These are phyloP conservation scores for Parathielavia appendiculata DNA, from an alignment of 495 filamentous ascomycete species.

Conservation along the genomic window DNA sequence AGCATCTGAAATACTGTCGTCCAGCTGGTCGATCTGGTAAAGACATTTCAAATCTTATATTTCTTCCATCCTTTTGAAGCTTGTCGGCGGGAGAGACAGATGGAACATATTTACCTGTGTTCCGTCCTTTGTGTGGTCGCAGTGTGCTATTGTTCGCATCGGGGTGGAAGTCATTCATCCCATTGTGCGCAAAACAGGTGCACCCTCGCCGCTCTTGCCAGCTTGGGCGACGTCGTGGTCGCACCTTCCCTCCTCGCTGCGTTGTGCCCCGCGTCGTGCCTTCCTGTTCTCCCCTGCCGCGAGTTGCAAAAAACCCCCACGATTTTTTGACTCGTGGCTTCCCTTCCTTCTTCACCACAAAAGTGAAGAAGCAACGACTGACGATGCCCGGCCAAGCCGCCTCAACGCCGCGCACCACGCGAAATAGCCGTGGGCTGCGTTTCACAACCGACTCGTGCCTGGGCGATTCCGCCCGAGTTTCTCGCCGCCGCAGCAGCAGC, in stretches of 20 bases:
- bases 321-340: too few species aligned
- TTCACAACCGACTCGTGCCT: neutral
- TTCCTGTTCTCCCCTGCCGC: neutral
- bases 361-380: constrained; percentile 11
- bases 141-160: neutral
- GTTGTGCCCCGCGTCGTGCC: neutral
- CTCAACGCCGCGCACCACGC: constrained; percentile 25
- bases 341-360: neutral
- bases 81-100: constrained; percentile 1
- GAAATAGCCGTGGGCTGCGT: constrained; percentile 27
- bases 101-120: neutral
- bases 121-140: neutral
- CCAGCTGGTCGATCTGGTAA: constrained; percentile 12
- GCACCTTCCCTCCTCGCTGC: constrained; percentile 1
- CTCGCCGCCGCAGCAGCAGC: neutral
- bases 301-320: neutral
- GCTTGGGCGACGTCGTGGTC: neutral
- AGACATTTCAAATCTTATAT: neutral
- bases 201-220: neutral
- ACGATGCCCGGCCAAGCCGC: constrained; percentile 21
- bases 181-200: neutral
- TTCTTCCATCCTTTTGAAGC: neutral
- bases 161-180: neutral
- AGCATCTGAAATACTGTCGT: neutral
- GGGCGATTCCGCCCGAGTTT: constrained; percentile 9